These are phyloP conservation scores for Trichophyton mentagrophytes DNA, from an alignment of 2,329 filamentous ascomycete genomes.

Conservation along the genomic window DNA sequence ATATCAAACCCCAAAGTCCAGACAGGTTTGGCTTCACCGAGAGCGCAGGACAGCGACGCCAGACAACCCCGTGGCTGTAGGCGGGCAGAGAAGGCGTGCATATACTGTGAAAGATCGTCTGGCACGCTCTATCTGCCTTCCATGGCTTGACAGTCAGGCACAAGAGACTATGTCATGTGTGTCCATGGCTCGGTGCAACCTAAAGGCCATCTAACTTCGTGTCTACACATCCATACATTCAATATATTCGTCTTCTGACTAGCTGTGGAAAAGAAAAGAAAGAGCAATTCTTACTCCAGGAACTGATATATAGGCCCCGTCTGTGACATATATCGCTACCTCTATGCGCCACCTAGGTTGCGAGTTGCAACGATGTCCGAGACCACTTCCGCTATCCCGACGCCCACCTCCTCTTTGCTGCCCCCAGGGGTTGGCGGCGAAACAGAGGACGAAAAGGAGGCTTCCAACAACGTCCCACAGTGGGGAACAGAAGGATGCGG, in stretches of 20 bases:
- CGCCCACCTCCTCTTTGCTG: not conserved
- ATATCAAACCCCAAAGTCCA: too few relatives aligned
- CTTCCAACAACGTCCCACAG: not conserved
- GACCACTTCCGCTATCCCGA: constrained; percentile 1
- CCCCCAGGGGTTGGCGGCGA: not conserved
- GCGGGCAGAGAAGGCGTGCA: too few relatives aligned
- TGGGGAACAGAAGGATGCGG: not conserved
- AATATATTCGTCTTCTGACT: not conserved
- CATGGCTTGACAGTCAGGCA: not conserved
- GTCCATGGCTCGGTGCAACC: not conserved
- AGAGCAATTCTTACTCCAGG: not conserved
- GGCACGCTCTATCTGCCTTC: not conserved
- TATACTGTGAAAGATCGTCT: too few relatives aligned
- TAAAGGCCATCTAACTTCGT: not conserved
- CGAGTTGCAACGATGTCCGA: not conserved
- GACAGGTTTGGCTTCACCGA: too few relatives aligned
- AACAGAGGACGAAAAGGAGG: not conserved
- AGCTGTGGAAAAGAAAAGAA: not conserved
- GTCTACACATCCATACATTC: not conserved
- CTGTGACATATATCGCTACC: not conserved
- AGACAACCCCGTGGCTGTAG: too few relatives aligned
- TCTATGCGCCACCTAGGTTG: not conserved
- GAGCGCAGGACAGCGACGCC: too few relatives aligned
- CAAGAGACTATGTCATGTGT: not conserved
- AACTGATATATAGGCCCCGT: not conserved